Evolutionary conservation across 208 protist genomes (phyloP).

Genomic region (Trypanosoma conorhini): DNA sequence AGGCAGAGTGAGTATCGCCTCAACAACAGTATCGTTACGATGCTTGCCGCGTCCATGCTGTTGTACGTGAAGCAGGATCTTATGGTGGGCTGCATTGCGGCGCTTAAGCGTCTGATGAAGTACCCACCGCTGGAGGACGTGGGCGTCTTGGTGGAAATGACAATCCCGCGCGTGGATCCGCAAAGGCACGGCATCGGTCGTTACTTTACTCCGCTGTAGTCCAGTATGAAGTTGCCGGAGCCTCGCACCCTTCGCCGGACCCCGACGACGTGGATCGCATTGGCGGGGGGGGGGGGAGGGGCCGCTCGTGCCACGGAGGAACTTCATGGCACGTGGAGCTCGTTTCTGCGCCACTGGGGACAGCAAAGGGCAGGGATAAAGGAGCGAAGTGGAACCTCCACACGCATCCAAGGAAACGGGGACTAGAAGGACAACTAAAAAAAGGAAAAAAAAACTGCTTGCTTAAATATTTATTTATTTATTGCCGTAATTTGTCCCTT

Average conservation of each 20-base stretch:
- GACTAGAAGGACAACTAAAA: background rate
- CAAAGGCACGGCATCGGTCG: slow-evolving; percentile 5
- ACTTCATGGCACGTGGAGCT: slow-evolving; percentile 74
- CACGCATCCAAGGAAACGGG: background rate
- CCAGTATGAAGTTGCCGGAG: background rate
- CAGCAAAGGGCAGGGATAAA: background rate
- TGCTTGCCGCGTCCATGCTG: slow-evolving; percentile 67
- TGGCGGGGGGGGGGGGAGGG: slow-evolving; percentile 31
- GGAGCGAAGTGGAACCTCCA: background rate
- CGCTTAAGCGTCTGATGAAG: slow-evolving; percentile 75
- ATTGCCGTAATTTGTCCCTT: slow-evolving; percentile 5
- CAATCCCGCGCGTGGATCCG: slow-evolving; percentile 10
- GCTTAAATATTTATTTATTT: too few relatives aligned
- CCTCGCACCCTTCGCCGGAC: background rate
- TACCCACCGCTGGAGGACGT: slow-evolving; percentile 76
- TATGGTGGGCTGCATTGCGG: slow-evolving; percentile 34
- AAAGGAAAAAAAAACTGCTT: too few relatives aligned
- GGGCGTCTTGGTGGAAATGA: slow-evolving; percentile 30
- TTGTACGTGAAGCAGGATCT: slow-evolving; percentile 45
- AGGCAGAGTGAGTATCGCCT: slow-evolving; percentile 28
- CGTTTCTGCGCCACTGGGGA: slow-evolving; percentile 42
- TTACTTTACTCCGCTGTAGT: slow-evolving; percentile 13
- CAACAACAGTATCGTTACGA: slow-evolving; percentile 45
- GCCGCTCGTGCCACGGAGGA: slow-evolving; percentile 65
- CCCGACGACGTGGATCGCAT: slow-evolving; percentile 12